Base-by-base conservation (phyloP, 768 basidiomycete genomes). In the Mycena alexandri region DNA sequence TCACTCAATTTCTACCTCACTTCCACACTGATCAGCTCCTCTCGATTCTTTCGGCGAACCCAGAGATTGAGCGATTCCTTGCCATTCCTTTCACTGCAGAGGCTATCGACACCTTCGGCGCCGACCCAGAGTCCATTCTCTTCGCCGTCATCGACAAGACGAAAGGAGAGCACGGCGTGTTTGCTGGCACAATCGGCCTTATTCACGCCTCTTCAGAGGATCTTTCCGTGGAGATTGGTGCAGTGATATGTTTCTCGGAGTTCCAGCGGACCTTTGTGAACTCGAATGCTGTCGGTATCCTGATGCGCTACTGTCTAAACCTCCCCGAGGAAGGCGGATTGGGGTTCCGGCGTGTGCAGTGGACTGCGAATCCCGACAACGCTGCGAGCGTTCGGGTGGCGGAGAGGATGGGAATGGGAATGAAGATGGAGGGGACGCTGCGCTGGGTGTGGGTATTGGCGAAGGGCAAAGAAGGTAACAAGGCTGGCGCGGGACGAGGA, bases 351-450 rank as follows among this genome's bases (percentile, higher is more conserved):
- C 76, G 87, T 12, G 81, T 86, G 5, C 83, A 84, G 68, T 89
- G 85, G 83, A 81, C 77, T 50, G 75, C 85, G 21, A 77, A 83
- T 42, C 65, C 74, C 29, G 55, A 46, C 16, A 88, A 88, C 68
- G 41, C 29, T 2, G 74, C 77, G 7, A 85, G 83, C 17, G 71
- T 83, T 6, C 54, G 66, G 13, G 74, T 79, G 0, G 88, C 86
- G 10, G 73, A 82, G 69, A 78, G 80, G 66, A 77, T 87, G 75
- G 87, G 86, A 0, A 77, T 87, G 75, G 87, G 86, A 0, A 80
- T 89, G 68, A 74, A 74, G 69, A 46, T 71, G 29, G 88, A 89
- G 69, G 82, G 77, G 0, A 65, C 74, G 10, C 50, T 79, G 70
- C 71, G 81, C 46, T 87, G 86, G 84, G 74, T 41, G 70, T 75